phyloP scores from a whole-genome alignment of 1,284 basidiomycete genomes.

The Rhizoctonia solani region DNA sequence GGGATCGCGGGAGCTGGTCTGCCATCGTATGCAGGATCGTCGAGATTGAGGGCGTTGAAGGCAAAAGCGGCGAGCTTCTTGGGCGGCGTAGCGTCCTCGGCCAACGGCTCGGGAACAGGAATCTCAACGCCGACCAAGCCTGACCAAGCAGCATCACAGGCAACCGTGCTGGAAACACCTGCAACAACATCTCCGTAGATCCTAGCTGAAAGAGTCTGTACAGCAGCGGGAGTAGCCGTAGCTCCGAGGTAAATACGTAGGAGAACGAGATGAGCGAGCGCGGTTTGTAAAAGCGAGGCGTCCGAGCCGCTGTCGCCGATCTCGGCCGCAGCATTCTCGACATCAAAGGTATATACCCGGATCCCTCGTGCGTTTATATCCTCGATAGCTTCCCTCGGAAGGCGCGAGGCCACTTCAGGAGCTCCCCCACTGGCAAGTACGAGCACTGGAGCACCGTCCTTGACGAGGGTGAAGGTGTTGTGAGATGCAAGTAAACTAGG shows the following conservation, averaged over 20 bases:
- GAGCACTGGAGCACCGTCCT: conserved; percentile 60
- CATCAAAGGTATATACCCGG: conserved; percentile 63
- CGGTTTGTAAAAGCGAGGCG: conserved; percentile 51
- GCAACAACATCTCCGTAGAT: conserved; percentile 37
- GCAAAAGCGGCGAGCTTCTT: conserved; percentile 62
- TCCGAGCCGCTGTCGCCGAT: conserved; percentile 44
- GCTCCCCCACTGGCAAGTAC: conserved; percentile 64
- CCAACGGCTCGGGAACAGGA: conserved; percentile 25
- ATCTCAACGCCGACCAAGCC: conserved; percentile 35
- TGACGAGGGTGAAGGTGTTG: conserved; percentile 61
- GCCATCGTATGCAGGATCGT: conserved; percentile 56
- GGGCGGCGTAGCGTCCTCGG: conserved; percentile 47
- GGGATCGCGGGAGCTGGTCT: conserved; percentile 64
- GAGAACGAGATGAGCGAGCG: conserved; percentile 66
- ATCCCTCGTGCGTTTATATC: conserved; percentile 56
- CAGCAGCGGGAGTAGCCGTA: conserved; percentile 53
- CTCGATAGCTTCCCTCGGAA: conserved; percentile 52
- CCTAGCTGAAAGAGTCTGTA: conserved; percentile 35
- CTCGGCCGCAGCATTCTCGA: conserved; percentile 51
- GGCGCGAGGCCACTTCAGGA: conserved; percentile 60
- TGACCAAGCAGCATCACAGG: conserved; percentile 34
- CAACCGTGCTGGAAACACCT: conserved; percentile 10
- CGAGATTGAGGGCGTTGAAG: conserved; percentile 66
- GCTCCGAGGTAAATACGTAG: conserved; percentile 71
- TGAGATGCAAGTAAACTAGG: conserved; percentile 69